Percentiles rank a stretch among this genome's conserved stretches.
These are phyloP conservation scores for Phaseolus lunatus DNA, from an alignment of 306 rosid genomes.

Conservation along the genomic window DNA sequence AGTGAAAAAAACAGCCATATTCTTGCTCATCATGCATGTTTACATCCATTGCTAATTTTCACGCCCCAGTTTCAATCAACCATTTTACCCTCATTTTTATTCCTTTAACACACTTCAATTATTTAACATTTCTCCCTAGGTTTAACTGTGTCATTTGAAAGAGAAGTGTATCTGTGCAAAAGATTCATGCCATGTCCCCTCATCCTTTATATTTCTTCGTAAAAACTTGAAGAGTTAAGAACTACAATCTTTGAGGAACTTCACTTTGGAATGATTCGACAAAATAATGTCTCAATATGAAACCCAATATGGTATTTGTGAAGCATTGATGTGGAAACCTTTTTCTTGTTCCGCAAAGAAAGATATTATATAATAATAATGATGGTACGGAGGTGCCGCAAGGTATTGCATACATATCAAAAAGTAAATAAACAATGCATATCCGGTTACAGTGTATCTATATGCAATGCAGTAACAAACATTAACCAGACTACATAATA, in stretches of 20 bases:
- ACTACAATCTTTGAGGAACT: background rate
- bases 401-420: too few relatives aligned
- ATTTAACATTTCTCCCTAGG: background rate
- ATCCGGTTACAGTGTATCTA: too few relatives aligned
- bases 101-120: constrained; percentile 10
- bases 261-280: constrained; percentile 31
- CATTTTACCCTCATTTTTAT: background rate
- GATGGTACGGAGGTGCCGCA: too few relatives aligned
- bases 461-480: too few relatives aligned
- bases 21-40: constrained; percentile 13
- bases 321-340: background rate
- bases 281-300: background rate
- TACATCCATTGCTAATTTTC: constrained; percentile 20
- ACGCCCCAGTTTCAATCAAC: constrained; percentile 6
- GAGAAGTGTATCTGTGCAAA: background rate
- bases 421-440: too few relatives aligned
- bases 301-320: background rate
- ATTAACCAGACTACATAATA: background rate
- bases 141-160: constrained; percentile 5
- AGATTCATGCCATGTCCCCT: background rate
- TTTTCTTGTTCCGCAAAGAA: too few relatives aligned
- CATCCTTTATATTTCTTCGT: background rate
- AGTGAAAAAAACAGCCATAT: background rate
- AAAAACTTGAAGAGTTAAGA: background rate
- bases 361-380: too few relatives aligned